A percentile compares a stretch with the other conserved stretches of the same genome.
These are phyloP conservation scores for Hymenotorrendiella dingleyae DNA, from an alignment of 2,329 filamentous ascomycete species.

Conservation along the genomic window DNA sequence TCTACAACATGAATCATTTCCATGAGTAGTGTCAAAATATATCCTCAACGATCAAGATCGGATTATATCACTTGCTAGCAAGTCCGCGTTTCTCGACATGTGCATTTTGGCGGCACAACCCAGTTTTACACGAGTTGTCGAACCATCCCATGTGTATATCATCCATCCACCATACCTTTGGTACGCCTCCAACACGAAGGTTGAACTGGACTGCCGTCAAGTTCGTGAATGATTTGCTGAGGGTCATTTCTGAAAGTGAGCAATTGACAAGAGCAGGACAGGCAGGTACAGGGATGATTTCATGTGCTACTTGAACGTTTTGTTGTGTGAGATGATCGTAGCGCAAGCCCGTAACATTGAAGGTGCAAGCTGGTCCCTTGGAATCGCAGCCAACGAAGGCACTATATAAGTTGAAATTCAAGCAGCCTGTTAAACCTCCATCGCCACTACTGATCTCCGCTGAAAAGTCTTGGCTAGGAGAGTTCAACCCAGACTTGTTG, in stretches of 20 bases:
- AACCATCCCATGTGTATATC: conserved; percentile 40
- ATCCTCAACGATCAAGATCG: background rate
- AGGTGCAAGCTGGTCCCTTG: conserved; percentile 29
- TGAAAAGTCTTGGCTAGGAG: conserved; percentile 26
- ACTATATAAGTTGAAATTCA: conserved; percentile 32
- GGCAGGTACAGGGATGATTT: conserved; percentile 24
- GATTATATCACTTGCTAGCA: background rate
- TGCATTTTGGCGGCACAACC: conserved; percentile 31
- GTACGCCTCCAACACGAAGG: conserved; percentile 32
- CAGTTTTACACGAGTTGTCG: conserved; percentile 35
- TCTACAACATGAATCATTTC: conserved; percentile 2
- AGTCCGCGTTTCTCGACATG: conserved; percentile 12
- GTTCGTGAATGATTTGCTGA: conserved; percentile 28
- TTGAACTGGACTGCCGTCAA: conserved; percentile 36
- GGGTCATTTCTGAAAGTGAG: conserved; percentile 23
- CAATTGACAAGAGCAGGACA: conserved; percentile 30
- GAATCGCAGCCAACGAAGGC: conserved; percentile 37
- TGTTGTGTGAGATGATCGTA: conserved; percentile 20
- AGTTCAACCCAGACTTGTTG: conserved; percentile 16
- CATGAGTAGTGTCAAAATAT: background rate
- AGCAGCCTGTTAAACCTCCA: conserved; percentile 28
- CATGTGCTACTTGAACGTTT: conserved; percentile 22
- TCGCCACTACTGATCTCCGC: conserved; percentile 26
- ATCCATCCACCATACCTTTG: conserved; percentile 42
- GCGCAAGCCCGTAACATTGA: conserved; percentile 33